These are phyloP conservation scores for Picochlorum sp. DNA, from an alignment of 139 green algal genomes.

Conservation along the genomic window DNA sequence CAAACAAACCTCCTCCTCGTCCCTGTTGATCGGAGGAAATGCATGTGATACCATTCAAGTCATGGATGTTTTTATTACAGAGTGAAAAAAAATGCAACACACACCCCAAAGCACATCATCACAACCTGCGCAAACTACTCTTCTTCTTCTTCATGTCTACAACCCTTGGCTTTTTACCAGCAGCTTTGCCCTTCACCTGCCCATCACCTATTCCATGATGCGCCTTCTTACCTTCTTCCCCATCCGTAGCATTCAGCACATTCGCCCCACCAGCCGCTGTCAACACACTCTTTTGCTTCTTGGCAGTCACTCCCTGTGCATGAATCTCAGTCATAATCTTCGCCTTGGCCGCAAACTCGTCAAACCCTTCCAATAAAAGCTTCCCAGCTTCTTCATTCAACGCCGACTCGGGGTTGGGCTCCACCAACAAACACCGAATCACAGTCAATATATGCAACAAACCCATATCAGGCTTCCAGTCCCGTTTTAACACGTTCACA, in stretches of 20 bases:
- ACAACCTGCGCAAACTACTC: no score
- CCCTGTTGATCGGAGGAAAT: no score
- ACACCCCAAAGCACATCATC: no score
- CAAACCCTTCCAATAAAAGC: slow-evolving; percentile 84
- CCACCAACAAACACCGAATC: slow-evolving; percentile 91
- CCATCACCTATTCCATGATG: slow-evolving; percentile 5
- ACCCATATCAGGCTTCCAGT: slow-evolving; percentile 81
- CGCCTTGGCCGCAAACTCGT: slow-evolving; percentile 76
- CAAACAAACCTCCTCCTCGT: no score
- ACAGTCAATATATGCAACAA: slow-evolving; percentile 82
- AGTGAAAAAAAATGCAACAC: no score
- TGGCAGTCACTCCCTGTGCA: slow-evolving; percentile 19
- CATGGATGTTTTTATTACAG: no score
- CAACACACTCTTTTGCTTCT: slow-evolving; percentile 43
- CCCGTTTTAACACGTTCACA: slow-evolving; percentile 95
- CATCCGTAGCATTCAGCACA: slow-evolving; percentile 44
- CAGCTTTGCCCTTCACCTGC: slow-evolving; percentile 51
- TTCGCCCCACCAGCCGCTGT: slow-evolving; percentile 65
- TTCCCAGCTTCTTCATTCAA: slow-evolving; percentile 96
- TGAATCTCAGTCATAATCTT: slow-evolving; percentile 88
- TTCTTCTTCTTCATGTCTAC: no score
- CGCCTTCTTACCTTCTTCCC: not conserved
- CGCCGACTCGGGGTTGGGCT: slow-evolving; percentile 92
- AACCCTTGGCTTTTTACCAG: slow-evolving; percentile 15
- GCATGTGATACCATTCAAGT: no score